Evolutionary conservation across 2,329 filamentous ascomycete species (phyloP).

Genomic region (Penicillium sp.): DNA sequence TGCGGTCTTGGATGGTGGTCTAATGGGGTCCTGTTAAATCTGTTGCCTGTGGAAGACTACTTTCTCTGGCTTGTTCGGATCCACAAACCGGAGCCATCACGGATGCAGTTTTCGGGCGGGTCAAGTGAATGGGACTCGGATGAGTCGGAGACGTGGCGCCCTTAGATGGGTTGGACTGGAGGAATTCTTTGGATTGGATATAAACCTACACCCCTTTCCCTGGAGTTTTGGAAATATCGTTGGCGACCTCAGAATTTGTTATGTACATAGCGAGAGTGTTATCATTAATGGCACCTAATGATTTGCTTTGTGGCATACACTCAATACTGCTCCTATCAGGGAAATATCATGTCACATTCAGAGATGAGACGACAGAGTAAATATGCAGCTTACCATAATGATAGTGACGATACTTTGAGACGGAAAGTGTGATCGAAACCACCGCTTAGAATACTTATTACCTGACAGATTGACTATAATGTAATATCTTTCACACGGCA

Average conservation of each 20-base stretch:
- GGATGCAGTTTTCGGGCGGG: background rate
- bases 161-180: slow-evolving; percentile 1
- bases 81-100: slow-evolving; percentile 62
- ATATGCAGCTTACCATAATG: too few species aligned
- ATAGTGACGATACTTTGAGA: too few species aligned
- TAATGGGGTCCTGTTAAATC: slow-evolving; percentile 62
- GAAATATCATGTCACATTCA: too few species aligned
- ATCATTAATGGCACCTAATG: background rate
- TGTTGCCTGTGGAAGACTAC: slow-evolving; percentile 69
- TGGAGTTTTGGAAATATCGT: background rate
- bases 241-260: background rate
- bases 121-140: slow-evolving; percentile 7
- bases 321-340: too few species aligned
- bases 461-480: too few species aligned
- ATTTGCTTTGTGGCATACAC: too few species aligned
- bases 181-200: background rate
- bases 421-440: too few species aligned
- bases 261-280: background rate
- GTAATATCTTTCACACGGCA: too few species aligned
- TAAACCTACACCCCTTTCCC: background rate
- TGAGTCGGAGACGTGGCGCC: slow-evolving; percentile 10
- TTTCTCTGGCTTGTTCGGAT: slow-evolving; percentile 67
- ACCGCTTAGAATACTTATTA: too few species aligned
- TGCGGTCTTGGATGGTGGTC: slow-evolving; percentile 67
- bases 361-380: too few species aligned